phyloP scores from a whole-genome alignment of 2,329 filamentous ascomycete genomes.

The Cercospora sojina region DNA sequence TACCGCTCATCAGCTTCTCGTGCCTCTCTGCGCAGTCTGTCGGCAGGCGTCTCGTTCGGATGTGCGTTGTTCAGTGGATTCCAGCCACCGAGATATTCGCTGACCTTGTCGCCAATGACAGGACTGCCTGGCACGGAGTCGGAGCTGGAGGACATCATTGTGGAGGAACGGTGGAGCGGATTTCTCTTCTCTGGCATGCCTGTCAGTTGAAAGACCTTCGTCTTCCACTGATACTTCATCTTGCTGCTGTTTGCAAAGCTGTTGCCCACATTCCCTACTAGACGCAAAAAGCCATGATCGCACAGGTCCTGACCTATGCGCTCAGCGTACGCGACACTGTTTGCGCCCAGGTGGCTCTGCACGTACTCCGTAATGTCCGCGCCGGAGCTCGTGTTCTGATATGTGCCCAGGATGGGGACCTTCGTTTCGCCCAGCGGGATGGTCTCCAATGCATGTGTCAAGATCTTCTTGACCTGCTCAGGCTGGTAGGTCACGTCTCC shows the following conservation, averaged over 20 bases:
- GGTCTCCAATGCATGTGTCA: constrained; percentile 79
- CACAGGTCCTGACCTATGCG: constrained; percentile 92
- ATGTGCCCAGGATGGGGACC: constrained; percentile 91
- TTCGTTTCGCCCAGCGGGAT: constrained; percentile 89
- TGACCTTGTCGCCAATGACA: constrained; percentile 66
- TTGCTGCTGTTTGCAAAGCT: constrained; percentile 96
- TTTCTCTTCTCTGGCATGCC: constrained; percentile 84
- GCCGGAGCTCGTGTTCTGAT: constrained; percentile 87
- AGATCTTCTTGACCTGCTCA: constrained; percentile 86
- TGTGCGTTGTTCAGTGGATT: constrained; percentile 86
- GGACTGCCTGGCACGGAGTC: constrained; percentile 64
- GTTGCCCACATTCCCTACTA: constrained; percentile 92
- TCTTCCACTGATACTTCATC: constrained; percentile 96
- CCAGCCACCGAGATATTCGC: constrained; percentile 88
- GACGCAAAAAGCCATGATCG: constrained; percentile 76
- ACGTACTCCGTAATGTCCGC: constrained; percentile 95
- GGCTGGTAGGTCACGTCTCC: constrained; percentile 83
- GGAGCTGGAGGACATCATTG: constrained; percentile 55
- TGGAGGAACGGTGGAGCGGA: constrained; percentile 69
- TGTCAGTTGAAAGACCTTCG: constrained; percentile 83
- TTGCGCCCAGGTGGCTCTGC: constrained; percentile 80
- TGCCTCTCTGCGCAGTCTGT: constrained; percentile 84
- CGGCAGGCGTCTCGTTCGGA: constrained; percentile 88
- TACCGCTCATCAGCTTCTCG: constrained; percentile 90
- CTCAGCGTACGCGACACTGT: constrained; percentile 86